Percentiles rank a stretch among this genome's conserved stretches.
Conservation (phyloP, 306 rosid species). For the Dryas drummondii region DNA sequence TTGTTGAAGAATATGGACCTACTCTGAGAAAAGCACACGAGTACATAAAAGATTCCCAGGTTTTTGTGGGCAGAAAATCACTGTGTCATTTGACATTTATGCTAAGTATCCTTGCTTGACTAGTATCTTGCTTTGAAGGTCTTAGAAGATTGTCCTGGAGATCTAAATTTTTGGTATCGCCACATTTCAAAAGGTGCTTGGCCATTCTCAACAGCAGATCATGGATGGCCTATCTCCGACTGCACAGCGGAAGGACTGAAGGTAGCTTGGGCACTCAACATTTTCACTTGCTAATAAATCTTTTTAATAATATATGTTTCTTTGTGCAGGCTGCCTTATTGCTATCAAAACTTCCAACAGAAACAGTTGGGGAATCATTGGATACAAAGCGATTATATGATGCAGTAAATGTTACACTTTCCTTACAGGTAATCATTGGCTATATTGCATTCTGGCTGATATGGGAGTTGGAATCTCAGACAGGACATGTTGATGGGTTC, state of each 20-base stretch:
- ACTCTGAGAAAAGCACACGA: conserved; percentile 61
- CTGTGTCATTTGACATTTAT: background rate
- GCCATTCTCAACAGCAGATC: conserved; percentile 89
- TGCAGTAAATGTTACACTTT: conserved; percentile 73
- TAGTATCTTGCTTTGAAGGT: conserved; percentile 30
- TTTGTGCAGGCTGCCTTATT: conserved; percentile 60
- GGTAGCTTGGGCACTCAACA: conserved; percentile 33
- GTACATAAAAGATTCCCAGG: conserved; percentile 64
- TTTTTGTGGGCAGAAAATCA: background rate
- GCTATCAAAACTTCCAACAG: conserved; percentile 54
- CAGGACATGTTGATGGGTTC: background rate
- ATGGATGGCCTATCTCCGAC: conserved; percentile 98
- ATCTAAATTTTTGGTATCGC: conserved; percentile 62
- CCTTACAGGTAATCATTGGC: conserved; percentile 63
- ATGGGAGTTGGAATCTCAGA: background rate
- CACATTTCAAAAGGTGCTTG: conserved; percentile 47
- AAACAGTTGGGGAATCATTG: conserved; percentile 62
- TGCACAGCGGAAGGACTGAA: conserved; percentile 95
- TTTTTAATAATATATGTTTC: conserved; percentile 5
- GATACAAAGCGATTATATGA: conserved; percentile 47
- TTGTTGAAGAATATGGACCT: conserved; percentile 51
- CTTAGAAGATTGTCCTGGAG: conserved; percentile 64
- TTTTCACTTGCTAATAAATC: background rate
- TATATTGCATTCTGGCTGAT: background rate
- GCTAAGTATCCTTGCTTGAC: conserved; percentile 12